Evolutionary conservation across 345 rosid species (phyloP), one percentile per base, ranked within the genome.

Genomic region (Salix caprea): DNA sequence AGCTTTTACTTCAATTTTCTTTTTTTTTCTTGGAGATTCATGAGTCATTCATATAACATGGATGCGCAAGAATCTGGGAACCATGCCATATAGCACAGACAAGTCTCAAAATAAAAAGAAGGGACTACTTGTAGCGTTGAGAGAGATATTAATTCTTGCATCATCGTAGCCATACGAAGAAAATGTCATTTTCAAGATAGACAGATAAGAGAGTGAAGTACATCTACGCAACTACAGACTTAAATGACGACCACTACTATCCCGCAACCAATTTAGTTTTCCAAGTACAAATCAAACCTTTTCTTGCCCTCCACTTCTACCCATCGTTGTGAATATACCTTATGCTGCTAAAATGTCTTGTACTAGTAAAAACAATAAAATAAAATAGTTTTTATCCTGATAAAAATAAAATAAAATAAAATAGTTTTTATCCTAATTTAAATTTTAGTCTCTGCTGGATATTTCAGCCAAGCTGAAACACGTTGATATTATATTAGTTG

Each of bases 361-460:
- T 32, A 32, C 4, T 0, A 32, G 5, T 32, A 32, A 32, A 0
- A 32, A 30, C 2, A 30, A 30, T 28, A 28, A 28, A 2, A 28
- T 28, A 28, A 28, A 1, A 1, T 28, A 28, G 30, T 28, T 28
- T 28, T 28, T 28, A 28, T 28, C n/a, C n/a, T n/a, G n/a, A n/a
- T n/a, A n/a, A n/a, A n/a, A n/a, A n/a, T n/a, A n/a, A n/a, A 30
- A 30, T 28, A 28, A 28, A 2, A 28, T 28, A 28, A 28, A 1
- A 1, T 28, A 28, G 30, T 30, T 30, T 2, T 30, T 30, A 30
- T 30, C 0, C 3, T 30, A 30, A 0, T 30, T 30, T 30, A 2
- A 3, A 30, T 30, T 30, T 4, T 30, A 0, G 0, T 30, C 4
- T 32, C 4, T 32, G 3, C 4, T 0, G 0, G 3, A 30, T 30